Evolutionary conservation across 768 basidiomycete genomes (phyloP), one percentile per base, ranked within the genome.

Genomic region (Lactarius vividus): DNA sequence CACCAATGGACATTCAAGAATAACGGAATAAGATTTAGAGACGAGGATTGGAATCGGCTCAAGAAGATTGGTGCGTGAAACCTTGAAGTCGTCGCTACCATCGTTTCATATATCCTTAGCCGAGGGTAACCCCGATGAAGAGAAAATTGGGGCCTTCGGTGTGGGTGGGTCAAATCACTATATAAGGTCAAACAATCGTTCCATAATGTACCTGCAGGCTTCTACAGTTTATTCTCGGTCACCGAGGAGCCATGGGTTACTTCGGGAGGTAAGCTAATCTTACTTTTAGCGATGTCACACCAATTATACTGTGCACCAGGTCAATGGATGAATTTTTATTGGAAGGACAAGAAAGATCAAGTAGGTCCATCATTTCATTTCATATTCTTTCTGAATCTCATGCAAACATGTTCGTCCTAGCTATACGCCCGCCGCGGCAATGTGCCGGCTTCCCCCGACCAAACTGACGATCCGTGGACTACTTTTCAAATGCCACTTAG

Each of bases 281-380:
- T 73, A 20, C 71, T 74, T 62, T 74, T 71, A 59, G 71, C 65
- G 20, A 44, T 9, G 10, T 35, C 73, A 2, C 28, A 35, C 13
- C 15, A 16, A 11, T 61, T 28, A 60, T 75, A 80, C 29, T 58
- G 52, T 72, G 77, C 0, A 74, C 79, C 40, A 81, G 94, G 86
- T 37, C 85, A 91, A 73, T 94, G 93, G 86, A 96, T 96, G 94
- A 89, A 88, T 0, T 98, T 97, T 74, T 92, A 96, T 74, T 98
- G 94, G 94, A 95, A 94, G 74, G 92, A 91, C 72, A 90, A 89
- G 71, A 92, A 91, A 72, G 93, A 95, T 72, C 93, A 95, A 79
- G 88, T 88, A 69, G 40, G 75, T 62, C 8, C 23, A 42, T 29
- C n/a, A 59, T 6, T 15, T 29, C n/a, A 59, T 6, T 15, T 46